phyloP scores from a whole-genome alignment of 2,329 filamentous ascomycete species.

The Phyllosticta citriasiana region DNA sequence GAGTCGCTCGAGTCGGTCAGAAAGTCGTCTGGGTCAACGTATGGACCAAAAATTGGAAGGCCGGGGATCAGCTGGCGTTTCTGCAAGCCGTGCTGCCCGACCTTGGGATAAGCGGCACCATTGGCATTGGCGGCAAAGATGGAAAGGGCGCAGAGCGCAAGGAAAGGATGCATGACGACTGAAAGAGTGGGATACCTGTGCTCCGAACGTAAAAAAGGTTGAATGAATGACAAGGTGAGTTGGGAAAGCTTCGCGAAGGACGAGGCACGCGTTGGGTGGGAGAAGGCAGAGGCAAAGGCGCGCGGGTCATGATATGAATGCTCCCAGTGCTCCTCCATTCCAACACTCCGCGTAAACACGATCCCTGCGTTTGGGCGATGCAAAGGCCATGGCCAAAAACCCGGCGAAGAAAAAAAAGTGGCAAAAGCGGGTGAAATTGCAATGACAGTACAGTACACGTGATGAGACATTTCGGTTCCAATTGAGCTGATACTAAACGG shows the following conservation, averaged over 20 bases:
- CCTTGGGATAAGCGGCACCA: neutral
- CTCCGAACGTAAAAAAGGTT: neutral
- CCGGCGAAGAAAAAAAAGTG: neutral
- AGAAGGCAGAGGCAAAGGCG: neutral
- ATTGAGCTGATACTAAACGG: neutral
- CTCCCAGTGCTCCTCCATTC: neutral
- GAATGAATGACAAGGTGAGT: neutral
- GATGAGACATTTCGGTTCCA: neutral
- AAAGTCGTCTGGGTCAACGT: neutral
- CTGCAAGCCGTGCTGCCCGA: neutral
- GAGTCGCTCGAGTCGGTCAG: too few species aligned
- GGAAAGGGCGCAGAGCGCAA: slow-evolving; percentile 6
- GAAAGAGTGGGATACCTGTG: neutral
- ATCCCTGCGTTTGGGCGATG: neutral
- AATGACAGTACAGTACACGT: neutral
- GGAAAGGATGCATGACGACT: slow-evolving; percentile 1
- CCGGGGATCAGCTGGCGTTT: neutral
- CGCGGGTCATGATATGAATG: neutral
- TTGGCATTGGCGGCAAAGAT: slow-evolving; percentile 1
- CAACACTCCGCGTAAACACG: neutral
- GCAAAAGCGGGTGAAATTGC: neutral
- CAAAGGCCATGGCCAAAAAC: neutral
- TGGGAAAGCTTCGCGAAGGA: neutral
- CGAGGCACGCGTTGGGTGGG: neutral
- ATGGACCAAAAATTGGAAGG: neutral